A percentile compares a stretch with the other conserved stretches of the same genome.
phyloP scores from a whole-genome alignment of 2,329 filamentous ascomycete species.

The Calonectria crousiana region DNA sequence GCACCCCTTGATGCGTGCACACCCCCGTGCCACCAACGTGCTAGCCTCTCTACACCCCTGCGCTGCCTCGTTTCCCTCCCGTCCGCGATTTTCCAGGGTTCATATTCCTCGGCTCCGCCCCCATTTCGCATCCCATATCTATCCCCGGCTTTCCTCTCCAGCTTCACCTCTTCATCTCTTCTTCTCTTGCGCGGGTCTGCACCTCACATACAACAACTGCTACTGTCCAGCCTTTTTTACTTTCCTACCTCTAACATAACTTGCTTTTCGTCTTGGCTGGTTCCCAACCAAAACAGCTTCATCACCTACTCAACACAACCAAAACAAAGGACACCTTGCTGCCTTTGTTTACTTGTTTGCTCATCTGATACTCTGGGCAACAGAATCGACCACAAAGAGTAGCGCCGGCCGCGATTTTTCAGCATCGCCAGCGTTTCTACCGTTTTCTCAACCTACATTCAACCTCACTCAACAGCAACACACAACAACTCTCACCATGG shows the following conservation, averaged over 20 bases:
- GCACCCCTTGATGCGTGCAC: neutral
- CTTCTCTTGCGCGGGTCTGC: slow-evolving; percentile 24
- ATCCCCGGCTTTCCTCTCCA: slow-evolving; percentile 22
- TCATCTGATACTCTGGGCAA: slow-evolving; percentile 36
- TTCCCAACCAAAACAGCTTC: slow-evolving; percentile 33
- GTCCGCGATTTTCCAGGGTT: slow-evolving; percentile 25
- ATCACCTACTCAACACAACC: slow-evolving; percentile 11
- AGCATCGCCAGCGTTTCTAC: slow-evolving; percentile 10
- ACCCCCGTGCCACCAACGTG: neutral
- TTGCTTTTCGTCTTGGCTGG: slow-evolving; percentile 21
- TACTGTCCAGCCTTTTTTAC: neutral
- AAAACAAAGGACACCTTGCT: slow-evolving; percentile 25
- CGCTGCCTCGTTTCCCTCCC: slow-evolving; percentile 28
- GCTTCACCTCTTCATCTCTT: slow-evolving; percentile 13
- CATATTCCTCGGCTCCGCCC: slow-evolving; percentile 25
- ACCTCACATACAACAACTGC: slow-evolving; percentile 6
- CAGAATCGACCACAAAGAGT: slow-evolving; percentile 24
- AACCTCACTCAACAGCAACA: neutral
- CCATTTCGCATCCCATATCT: slow-evolving; percentile 23
- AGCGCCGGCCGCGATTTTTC: slow-evolving; percentile 25
- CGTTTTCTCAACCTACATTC: neutral
- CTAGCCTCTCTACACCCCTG: slow-evolving; percentile 11
- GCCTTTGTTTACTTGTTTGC: slow-evolving; percentile 34
- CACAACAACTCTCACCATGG: slow-evolving; percentile 28
- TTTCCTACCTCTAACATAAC: neutral